phyloP scores from a whole-genome alignment of 2,329 filamentous ascomycete species.

The Talaromyces piceae region DNA sequence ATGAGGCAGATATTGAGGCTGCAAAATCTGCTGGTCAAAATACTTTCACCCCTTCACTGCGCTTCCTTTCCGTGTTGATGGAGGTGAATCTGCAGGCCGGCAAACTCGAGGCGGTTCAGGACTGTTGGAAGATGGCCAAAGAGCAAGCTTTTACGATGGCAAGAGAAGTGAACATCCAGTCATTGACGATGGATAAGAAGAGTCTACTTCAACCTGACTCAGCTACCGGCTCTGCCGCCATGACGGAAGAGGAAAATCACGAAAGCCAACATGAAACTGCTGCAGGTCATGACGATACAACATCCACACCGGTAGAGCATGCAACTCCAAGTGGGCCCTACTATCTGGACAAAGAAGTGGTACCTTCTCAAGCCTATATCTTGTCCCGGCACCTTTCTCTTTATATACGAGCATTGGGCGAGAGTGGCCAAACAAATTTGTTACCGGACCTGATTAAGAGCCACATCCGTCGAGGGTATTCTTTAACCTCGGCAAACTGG shows the following conservation, averaged over 20 bases:
- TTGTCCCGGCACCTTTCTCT: slow-evolving; percentile 43
- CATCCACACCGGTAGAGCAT: background rate
- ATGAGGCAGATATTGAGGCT: slow-evolving; percentile 14
- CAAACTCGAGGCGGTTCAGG: slow-evolving; percentile 53
- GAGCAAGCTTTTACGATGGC: background rate
- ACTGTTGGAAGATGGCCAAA: slow-evolving; percentile 60
- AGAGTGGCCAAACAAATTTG: slow-evolving; percentile 47
- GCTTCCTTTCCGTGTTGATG: slow-evolving; percentile 62
- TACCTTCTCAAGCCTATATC: slow-evolving; percentile 40
- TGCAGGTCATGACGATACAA: background rate
- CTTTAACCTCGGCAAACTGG: slow-evolving; percentile 70
- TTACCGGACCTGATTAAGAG: slow-evolving; percentile 47
- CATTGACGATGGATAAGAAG: background rate
- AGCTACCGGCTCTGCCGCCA: background rate
- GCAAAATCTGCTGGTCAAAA: slow-evolving; percentile 21
- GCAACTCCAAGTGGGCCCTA: background rate
- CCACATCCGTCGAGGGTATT: slow-evolving; percentile 62
- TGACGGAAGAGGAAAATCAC: background rate
- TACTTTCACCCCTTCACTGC: slow-evolving; percentile 34
- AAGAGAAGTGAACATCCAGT: background rate
- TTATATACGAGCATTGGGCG: slow-evolving; percentile 47
- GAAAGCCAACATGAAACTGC: slow-evolving; percentile 1
- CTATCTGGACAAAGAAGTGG: background rate
- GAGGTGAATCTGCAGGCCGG: slow-evolving; percentile 51
- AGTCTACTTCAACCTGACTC: background rate